A percentile compares a stretch with the other conserved stretches of the same genome.
Conservation (phyloP, 768 basidiomycete species). For the Auricularia heimuer region DNA sequence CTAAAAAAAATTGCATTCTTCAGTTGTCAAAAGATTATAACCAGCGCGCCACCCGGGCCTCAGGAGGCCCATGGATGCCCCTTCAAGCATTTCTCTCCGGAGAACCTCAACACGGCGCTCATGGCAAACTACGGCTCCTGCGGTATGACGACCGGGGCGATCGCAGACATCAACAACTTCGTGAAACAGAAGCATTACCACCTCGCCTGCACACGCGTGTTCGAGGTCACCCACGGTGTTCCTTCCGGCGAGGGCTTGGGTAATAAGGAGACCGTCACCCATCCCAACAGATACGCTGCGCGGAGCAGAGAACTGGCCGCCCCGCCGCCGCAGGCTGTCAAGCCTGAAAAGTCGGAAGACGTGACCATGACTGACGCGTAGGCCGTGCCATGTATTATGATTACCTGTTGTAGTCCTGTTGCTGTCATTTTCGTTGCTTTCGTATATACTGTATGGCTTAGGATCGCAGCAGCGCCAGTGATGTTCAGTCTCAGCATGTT, state of each 20-base stretch:
- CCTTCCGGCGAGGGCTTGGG: constrained; percentile 87
- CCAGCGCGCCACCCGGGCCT: constrained; percentile 52
- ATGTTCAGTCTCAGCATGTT: too few species aligned
- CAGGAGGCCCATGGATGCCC: constrained; percentile 81
- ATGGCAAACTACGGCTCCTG: constrained; percentile 54
- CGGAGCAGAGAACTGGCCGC: neutral
- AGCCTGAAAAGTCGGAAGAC: too few species aligned
- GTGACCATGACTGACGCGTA: too few species aligned
- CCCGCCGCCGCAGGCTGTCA: too few species aligned
- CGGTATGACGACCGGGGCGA: constrained; percentile 55
- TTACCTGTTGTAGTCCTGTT: too few species aligned
- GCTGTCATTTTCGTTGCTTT: too few species aligned
- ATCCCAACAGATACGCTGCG: constrained; percentile 68
- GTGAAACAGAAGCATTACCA: constrained; percentile 82
- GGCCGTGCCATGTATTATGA: too few species aligned
- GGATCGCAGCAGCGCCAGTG: too few species aligned
- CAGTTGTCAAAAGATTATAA: constrained; percentile 87
- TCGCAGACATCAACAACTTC: constrained; percentile 71
- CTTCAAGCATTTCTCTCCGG: constrained; percentile 73
- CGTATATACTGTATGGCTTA: too few species aligned
- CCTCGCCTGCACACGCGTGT: constrained; percentile 93
- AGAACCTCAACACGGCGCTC: constrained; percentile 73
- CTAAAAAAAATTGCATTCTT: neutral
- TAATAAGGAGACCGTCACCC: constrained; percentile 76
- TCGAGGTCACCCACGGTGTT: constrained; percentile 89